These are phyloP conservation scores for Porpolomopsis calyptriformis DNA, from an alignment of 768 basidiomycete genomes.

Conservation along the genomic window DNA sequence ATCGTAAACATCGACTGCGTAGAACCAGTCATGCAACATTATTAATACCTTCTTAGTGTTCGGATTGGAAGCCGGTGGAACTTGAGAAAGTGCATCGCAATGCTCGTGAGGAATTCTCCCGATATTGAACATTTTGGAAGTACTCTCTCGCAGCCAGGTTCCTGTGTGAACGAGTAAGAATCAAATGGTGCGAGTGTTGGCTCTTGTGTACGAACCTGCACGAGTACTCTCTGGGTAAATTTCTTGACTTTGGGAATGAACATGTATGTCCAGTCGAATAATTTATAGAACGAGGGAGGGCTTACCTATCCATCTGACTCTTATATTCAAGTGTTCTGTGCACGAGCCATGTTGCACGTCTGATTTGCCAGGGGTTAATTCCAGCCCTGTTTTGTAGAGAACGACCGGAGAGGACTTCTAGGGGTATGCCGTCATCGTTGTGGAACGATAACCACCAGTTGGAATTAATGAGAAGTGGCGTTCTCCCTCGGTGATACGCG, in stretches of 20 bases:
- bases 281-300: slow-evolving; percentile 3
- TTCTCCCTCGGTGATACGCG: slow-evolving; percentile 81
- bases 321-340: slow-evolving; percentile 67
- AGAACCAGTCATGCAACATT: slow-evolving; percentile 69
- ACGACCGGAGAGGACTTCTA: slow-evolving; percentile 25
- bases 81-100: slow-evolving; percentile 54
- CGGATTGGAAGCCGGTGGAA: slow-evolving; percentile 33
- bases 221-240: slow-evolving; percentile 61
- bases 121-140: slow-evolving; percentile 60
- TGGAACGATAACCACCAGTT: slow-evolving; percentile 93
- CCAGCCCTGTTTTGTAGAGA: slow-evolving; percentile 30
- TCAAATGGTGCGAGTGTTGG: background rate
- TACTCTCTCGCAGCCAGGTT: slow-evolving; percentile 52
- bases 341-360: slow-evolving; percentile 74
- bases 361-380: slow-evolving; percentile 74
- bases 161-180: slow-evolving; percentile 21
- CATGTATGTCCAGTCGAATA: slow-evolving; percentile 6
- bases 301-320: slow-evolving; percentile 51
- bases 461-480: slow-evolving; percentile 77
- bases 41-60: slow-evolving; percentile 53
- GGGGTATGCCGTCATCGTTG: slow-evolving; percentile 60
- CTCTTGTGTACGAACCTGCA: slow-evolving; percentile 35
- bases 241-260: slow-evolving; percentile 42
- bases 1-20: slow-evolving; percentile 59
- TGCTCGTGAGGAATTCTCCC: slow-evolving; percentile 60